Evolutionary conservation across 495 filamentous ascomycete species (phyloP), one percentile per base, ranked within the genome.

Genomic region (Penicillium tannophilum): DNA sequence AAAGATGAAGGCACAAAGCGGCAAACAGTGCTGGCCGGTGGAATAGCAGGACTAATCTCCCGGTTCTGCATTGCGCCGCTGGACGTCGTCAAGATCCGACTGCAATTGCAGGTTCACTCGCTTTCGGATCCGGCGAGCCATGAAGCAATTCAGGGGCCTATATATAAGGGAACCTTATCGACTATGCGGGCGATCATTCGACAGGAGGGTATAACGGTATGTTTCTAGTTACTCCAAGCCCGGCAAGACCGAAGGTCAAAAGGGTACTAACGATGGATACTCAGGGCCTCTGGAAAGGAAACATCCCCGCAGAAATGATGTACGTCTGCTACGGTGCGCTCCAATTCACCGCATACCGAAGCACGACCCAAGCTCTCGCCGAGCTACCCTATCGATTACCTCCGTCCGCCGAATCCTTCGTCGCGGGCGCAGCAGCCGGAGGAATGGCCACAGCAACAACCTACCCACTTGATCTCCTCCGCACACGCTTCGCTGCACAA

Each of bases 21-120:
- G 54, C 92, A 97, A 68, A 90, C 93, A 59, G 82, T 93, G 48
- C 72, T 87, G 57, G 93, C 94, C 43, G 94, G 94, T 61, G 91
- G 88, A 16, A 87, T 88, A 55, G 91, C 95, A 50, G 94, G 94
- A 14, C 82, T 98, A 55, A 84, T 98, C 54, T 94, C 94, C 52
- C 87, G 94, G 86, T 97, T 96, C 79, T 86, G 91, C 65, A 87
- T 95, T 72, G 92, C 92, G 51, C 92, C 92, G 55, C 88, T 97
- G 54, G 92, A 97, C 73, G 92, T 97, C 58, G 86, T 96, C 76
- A 97, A 97, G 79, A 97, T 97, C 75, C 88, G 92, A n/a, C 86
- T 96, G 47, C 92, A 97, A 68, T 83, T 97, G 39, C 92, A 96
- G 75, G 86, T 86, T 48, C 88, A 92, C 75, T 91, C 91, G 17